Evolutionary conservation across 2,329 filamentous ascomycete species (phyloP), one percentile per base, ranked within the genome.

Genomic region (Apiospora koreana): DNA sequence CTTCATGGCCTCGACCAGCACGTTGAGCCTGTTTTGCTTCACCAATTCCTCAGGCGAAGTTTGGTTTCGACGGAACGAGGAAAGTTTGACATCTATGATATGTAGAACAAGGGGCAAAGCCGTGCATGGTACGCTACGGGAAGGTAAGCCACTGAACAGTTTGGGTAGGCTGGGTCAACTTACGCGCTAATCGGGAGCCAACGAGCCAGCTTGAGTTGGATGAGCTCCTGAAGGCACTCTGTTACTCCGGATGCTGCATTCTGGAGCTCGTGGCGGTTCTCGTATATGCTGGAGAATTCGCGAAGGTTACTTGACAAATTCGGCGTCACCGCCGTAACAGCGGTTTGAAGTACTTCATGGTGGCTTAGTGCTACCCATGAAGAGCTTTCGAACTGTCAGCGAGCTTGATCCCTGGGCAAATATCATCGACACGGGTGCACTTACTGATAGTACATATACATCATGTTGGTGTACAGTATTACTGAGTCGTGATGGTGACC

Each of bases 401-500:
- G 12, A 46, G 16, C n/a, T 7, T 46, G 65, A 7, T 9, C 21
- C 21, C 18, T 76, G 43, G 76, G 73, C 10, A 25, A 35, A 12
- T 7, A 18, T 5, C 23, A 48, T 18, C 4, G 28, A 62, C 6
- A 35, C 2, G 28, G 31, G 7, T 23, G 12, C 1, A 77, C 84
- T 73, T 78, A 87, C 83, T 86, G 81, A 71, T 86, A 87, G 69
- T 86, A 85, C 82, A 87, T 86, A 71, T 84, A 85, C 74, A 86
- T 83, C 72, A 86, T 74, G 54, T 84, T 85, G 4, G 82, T 84
- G 74, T 85, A 85, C 45, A 84, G 69, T 12, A 83, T 81, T 14
- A 83, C 79, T 0, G 83, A 84, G 69, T 84, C 81, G 69, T 84
- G 80, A 28, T 80, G 77, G 62, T 76, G 80, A 69, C 80, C 79